Evolutionary conservation across 345 rosid species (phyloP), one percentile per base, ranked within the genome.

Genomic region (Arabidopsis suecica): DNA sequence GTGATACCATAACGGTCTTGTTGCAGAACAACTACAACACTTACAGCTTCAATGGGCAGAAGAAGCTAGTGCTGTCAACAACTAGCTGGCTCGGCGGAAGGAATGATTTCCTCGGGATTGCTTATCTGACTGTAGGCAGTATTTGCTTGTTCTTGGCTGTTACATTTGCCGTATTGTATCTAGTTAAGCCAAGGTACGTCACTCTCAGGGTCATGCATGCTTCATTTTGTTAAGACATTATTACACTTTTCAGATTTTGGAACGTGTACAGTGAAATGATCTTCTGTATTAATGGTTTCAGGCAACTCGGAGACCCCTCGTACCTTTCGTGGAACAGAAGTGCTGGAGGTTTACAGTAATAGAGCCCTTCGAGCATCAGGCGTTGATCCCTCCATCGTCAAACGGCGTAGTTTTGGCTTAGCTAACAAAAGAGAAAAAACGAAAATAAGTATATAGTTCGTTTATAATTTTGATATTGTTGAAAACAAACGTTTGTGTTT

Each of bases 31-130:
- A 77, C 66, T 91, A 94, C 84, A 94, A 94, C 80, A 94, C 98
- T 0, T 94, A 94, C 83, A 94, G 97, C 78, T 94, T 91, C 42
- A 80, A 80, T 49, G 98, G 97, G 32, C 84, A 91, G 85, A 94
- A 94, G 91, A 91, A 84, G 79, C 92, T 94, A 16, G 98, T 94
- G 65, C 88, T 94, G 47, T 94, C 98, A 48, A 94, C 97, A 40
- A 81, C 97, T 40, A 91, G 92, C 90, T 94, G 96, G 96, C 95
- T 94, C 13, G 98, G 98, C 71, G 97, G 98, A 78, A 88, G 84
- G 83, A 94, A 90, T 2, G 95, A 94, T 75, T 94, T 94, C 77
- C 93, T 94, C 7, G 98, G 98, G 79, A 88, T 79, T 56, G 79
- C 82, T 16, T 79, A 74, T 59, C 68, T 74, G 13, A 73, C 79